Conservation (phyloP, 2,329 filamentous ascomycete genomes). For the Xenoacremonium recifei region DNA sequence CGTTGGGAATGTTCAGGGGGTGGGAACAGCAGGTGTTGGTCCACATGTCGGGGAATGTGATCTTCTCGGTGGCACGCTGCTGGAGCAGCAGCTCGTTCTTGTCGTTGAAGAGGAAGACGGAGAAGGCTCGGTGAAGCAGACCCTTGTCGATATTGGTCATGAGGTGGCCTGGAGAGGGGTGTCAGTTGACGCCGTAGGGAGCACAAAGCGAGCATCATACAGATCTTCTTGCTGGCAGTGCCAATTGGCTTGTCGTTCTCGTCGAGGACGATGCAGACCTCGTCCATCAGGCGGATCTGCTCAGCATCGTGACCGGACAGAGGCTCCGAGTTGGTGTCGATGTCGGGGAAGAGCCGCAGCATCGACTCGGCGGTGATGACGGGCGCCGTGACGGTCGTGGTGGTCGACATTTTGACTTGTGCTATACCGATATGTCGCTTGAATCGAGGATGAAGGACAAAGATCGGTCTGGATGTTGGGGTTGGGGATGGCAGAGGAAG, state of each 20-base stretch:
- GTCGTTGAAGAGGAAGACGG: conserved; percentile 95
- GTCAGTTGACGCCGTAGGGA: background rate
- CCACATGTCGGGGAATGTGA: conserved; percentile 99
- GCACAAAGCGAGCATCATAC: conserved; percentile 58
- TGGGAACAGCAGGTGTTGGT: conserved; percentile 99
- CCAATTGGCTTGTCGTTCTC: conserved; percentile 91
- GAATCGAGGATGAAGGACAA: conserved; percentile 7
- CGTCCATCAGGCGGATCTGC: conserved; percentile 97
- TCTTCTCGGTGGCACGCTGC: conserved; percentile 94
- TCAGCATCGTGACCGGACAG: conserved; percentile 93
- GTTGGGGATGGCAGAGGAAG: no score
- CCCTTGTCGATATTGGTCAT: conserved; percentile 99
- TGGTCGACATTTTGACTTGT: conserved; percentile 29
- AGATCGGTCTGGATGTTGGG: conserved; percentile 20
- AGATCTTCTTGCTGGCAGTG: conserved; percentile 96
- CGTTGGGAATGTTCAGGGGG: conserved; percentile 84
- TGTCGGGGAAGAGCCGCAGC: conserved; percentile 83
- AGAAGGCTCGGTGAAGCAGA: conserved; percentile 94
- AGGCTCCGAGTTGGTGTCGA: conserved; percentile 68
- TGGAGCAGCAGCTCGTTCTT: conserved; percentile 91
- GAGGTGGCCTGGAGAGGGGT: conserved; percentile 71
- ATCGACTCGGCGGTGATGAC: conserved; percentile 84
- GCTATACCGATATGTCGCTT: background rate
- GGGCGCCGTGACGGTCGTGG: conserved; percentile 50
- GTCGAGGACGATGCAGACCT: conserved; percentile 96